Percentiles rank a stretch among this genome's conserved stretches.
phyloP scores from a whole-genome alignment of 2,329 filamentous ascomycete species.

The Sporothrix brunneoviolacea region DNA sequence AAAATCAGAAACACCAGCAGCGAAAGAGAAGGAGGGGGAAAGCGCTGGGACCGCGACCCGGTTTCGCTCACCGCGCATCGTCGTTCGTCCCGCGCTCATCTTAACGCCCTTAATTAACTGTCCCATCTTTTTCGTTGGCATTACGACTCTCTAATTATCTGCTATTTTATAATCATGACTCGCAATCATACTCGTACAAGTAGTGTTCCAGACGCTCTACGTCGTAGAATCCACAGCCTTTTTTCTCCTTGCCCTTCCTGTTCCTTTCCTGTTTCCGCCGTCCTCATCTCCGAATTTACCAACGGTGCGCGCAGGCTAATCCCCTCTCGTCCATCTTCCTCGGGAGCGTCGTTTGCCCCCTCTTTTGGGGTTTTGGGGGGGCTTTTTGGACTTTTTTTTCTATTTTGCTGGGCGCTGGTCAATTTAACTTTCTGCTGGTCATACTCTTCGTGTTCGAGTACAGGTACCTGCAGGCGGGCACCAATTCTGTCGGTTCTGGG shows the following conservation, averaged over 20 bases:
- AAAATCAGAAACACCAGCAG: not conserved
- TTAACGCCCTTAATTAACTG: too few relatives aligned
- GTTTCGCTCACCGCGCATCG: too few relatives aligned
- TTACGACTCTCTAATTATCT: not conserved
- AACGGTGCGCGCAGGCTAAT: not conserved
- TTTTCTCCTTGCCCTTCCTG: not conserved
- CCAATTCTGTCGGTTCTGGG: not conserved
- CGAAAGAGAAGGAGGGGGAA: too few relatives aligned
- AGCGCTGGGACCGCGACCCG: not conserved
- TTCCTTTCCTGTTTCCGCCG: not conserved
- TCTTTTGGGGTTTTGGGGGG: not conserved
- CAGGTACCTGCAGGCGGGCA: too few relatives aligned
- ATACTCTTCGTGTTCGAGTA: too few relatives aligned
- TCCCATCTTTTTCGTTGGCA: too few relatives aligned
- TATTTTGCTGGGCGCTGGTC: not conserved
- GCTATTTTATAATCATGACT: not conserved
- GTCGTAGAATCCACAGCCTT: too few relatives aligned
- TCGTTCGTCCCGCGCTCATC: too few relatives aligned
- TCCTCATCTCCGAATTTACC: constrained; percentile 1
- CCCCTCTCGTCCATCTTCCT: not conserved
- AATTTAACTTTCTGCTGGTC: constrained; percentile 3
- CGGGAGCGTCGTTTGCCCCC: too few relatives aligned
- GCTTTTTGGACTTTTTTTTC: not conserved
- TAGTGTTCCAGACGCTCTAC: too few relatives aligned
- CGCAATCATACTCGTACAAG: not conserved